A percentile compares a stretch with the other conserved stretches of the same genome.
Conservation (phyloP, 2,329 filamentous ascomycete species). For the Fusarium hainanense region DNA sequence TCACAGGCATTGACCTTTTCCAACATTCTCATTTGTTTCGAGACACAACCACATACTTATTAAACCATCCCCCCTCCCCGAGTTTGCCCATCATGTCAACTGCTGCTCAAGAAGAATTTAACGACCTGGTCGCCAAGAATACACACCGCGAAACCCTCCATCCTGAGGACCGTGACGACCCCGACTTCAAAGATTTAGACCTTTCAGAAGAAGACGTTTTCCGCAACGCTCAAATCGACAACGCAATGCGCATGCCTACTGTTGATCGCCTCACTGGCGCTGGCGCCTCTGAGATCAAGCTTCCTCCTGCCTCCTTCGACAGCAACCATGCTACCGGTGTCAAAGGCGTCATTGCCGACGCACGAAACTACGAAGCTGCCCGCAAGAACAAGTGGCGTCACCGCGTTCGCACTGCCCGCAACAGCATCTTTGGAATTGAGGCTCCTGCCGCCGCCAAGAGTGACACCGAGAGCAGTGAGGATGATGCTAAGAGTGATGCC, state of each 20-base stretch:
- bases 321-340: slow-evolving; percentile 80
- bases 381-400: slow-evolving; percentile 66
- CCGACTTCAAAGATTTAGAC: slow-evolving; percentile 61
- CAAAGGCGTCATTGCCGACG: slow-evolving; percentile 89
- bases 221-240: slow-evolving; percentile 67
- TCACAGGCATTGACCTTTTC: slow-evolving; percentile 38
- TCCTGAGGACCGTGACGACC: slow-evolving; percentile 68
- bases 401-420: slow-evolving; percentile 63
- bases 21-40: slow-evolving; percentile 26
- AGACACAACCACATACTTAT: slow-evolving; percentile 42
- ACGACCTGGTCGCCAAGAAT: slow-evolving; percentile 69
- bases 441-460: slow-evolving; percentile 46
- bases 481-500: slow-evolving; percentile 60
- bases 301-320: slow-evolving; percentile 72
- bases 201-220: slow-evolving; percentile 67
- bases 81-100: slow-evolving; percentile 63
- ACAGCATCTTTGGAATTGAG: slow-evolving; percentile 65
- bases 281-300: slow-evolving; percentile 63
- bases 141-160: slow-evolving; percentile 60
- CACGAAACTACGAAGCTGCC: slow-evolving; percentile 78
- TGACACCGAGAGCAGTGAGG: slow-evolving; percentile 61
- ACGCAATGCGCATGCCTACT: slow-evolving; percentile 73
- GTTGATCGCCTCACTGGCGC: slow-evolving; percentile 54
- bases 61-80: slow-evolving; percentile 32
- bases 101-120: slow-evolving; percentile 74